Base-by-base conservation (phyloP, 768 basidiomycete species). In the Tricholoma matsutake region DNA sequence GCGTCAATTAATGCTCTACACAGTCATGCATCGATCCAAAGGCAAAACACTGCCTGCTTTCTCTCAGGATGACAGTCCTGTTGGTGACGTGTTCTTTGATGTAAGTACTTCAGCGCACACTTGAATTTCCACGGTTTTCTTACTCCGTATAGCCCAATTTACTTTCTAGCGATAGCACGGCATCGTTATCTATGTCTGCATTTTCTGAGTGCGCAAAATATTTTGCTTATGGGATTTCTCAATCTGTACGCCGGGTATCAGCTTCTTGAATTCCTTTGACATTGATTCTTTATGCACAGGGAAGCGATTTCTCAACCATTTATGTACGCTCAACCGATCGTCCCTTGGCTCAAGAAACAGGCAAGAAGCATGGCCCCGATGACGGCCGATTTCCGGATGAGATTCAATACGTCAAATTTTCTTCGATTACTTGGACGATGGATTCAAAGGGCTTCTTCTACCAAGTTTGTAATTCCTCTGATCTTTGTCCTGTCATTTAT, bases 401-500 rank as follows among this genome's bases (percentile, higher is more conserved):
- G 61, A 73, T 93, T 57, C 81, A 86, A 58, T 88, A 83, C 68
- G 88, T 91, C 63, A 94, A 94, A 70, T 92, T 91, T 73, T 88
- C 87, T 0, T 72, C 77, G 10, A 79, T 92, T 45, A 76, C 78
- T 28, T 94, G 92, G 92, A 86, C 86, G 4, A 83, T 85, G 58
- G 90, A 93, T 72, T 87, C 85, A 58, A 86, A 85, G 62, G 92
- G 92, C 1, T 92, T 94, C 73, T 91, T 94, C 74, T 94, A 94
- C 70, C 91, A 92, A 78, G 79, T 79, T 64, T 18, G 62, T 61
- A 31, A 32, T 53, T 31, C 32, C 18, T 18, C 16, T 9, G 16
- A 3, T 32, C 1, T n/a, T 31, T 9, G 9, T n/a, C 7, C 14
- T 32, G n/a, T 31, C 8, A 32, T 53, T 32, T 53, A 10, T 18